Evolutionary conservation across 257 asterid genomes (phyloP).

Genomic region (Gardenia jasminoides): DNA sequence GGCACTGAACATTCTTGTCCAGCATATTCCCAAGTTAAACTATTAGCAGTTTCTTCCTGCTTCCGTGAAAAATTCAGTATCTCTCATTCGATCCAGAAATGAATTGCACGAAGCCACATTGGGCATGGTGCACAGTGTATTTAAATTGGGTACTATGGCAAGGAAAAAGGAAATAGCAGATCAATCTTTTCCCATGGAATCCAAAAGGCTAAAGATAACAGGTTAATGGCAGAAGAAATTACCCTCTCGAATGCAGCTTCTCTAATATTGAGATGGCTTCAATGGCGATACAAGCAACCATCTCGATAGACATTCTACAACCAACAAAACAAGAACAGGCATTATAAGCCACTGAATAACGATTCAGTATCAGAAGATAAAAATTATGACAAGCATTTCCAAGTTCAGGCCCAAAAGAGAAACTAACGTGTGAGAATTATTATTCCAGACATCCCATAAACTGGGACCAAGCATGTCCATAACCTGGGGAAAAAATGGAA

Average conservation of each 20-base stretch:
- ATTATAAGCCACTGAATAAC: not conserved
- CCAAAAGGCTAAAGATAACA: not conserved
- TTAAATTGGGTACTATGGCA: not conserved
- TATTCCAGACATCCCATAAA: conserved; percentile 94
- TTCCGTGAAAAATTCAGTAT: not conserved
- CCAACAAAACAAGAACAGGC: not conserved
- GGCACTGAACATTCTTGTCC: not conserved
- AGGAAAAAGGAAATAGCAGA: not conserved
- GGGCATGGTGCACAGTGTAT: not conserved
- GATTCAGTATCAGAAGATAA: not conserved
- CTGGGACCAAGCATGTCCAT: conserved; percentile 79
- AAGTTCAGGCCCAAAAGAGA: too few relatives aligned
- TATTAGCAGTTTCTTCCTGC: not conserved
- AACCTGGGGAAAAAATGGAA: conserved; percentile 48
- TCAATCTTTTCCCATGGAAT: not conserved
- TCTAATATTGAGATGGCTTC: conserved; percentile 87
- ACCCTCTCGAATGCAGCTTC: conserved; percentile 86
- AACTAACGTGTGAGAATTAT: conserved; percentile 58
- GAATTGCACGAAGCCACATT: not conserved
- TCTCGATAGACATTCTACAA: conserved; percentile 76
- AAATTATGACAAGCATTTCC: not conserved
- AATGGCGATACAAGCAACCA: conserved; percentile 93
- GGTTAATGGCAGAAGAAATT: conserved; percentile 4
- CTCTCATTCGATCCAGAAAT: not conserved
- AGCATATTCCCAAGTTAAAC: not conserved